Evolutionary conservation across 2,329 filamentous ascomycete genomes (phyloP), one percentile per base, ranked within the genome.

Genomic region (Westerdykella aurantiaca): DNA sequence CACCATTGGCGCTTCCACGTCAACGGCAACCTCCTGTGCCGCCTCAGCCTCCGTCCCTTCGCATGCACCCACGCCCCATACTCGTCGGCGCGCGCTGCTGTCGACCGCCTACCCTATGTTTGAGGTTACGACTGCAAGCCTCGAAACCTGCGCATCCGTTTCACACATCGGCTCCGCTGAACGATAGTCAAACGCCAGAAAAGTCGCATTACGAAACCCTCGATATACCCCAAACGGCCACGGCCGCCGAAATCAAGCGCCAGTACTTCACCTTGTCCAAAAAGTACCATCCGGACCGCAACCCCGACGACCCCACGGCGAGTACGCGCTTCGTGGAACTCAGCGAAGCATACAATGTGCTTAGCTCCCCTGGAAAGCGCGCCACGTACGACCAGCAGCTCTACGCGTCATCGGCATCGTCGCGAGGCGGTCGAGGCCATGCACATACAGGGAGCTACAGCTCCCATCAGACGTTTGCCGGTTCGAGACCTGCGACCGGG

Each of bases 251-350:
- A 42, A 90, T 97, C 49, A 97, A 97, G 69, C 91, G 86, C 84
- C 71, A 80, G 64, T 98, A 96, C 79, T 97, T 96, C 76, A 70
- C 78, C 48, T 86, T 97, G 65, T 95, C 89, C 61, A 95, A 96
- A 70, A 72, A 78, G 42, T 85, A 95, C 76, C 93, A 98, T 69
- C 93, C 93, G 1, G 93, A 98, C 75, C 82, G 83, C 64, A 94
- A 97, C 74, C 87, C 78, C 47, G 63, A 78, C 55, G 85, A 95
- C 68, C 85, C 86, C 4, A 64, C 71, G 46, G 86, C 90, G 49
- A 75, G 82, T 4, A 72, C 79, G 45, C 86, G 83, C 63, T 98
- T 95, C 75, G 81, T 89, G 67, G 78, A 81, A 55, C 85, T 96
- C 64, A 85, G 81, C 63, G 85, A 93, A 64, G 89, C 90, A 55